Evolutionary conservation across 2,329 filamentous ascomycete genomes (phyloP).

Genomic region (Cladosporium sp.): DNA sequence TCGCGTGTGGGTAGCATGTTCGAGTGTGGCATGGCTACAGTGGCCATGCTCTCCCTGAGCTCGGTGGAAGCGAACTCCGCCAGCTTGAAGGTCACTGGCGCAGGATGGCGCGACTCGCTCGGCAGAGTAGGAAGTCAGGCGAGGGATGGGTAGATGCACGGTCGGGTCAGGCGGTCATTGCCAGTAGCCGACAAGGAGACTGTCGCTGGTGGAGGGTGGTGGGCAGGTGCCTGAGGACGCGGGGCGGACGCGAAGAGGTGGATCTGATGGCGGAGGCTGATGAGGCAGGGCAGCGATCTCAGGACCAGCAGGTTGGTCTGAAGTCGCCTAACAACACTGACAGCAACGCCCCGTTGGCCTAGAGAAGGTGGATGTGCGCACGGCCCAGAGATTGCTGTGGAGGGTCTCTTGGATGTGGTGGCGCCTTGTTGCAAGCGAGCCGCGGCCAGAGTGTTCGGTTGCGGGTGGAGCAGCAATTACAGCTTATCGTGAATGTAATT

Average conservation of each 20-base stretch:
- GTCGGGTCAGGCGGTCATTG: conserved; percentile 14
- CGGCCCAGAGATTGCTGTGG: conserved; percentile 3
- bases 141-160: conserved; percentile 1
- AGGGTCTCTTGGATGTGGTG: neutral
- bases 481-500: neutral
- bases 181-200: neutral
- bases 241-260: neutral
- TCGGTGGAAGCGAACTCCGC: conserved; percentile 4
- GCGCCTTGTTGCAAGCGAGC: neutral
- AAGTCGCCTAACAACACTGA: conserved; percentile 12
- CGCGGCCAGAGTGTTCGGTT: neutral
- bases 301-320: neutral
- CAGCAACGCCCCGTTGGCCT: conserved; percentile 13
- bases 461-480: neutral
- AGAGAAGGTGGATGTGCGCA: conserved; percentile 19
- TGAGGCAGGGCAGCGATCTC: neutral
- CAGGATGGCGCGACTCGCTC: conserved; percentile 5
- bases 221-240: conserved; percentile 7
- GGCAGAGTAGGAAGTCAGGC: neutral
- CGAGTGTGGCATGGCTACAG: conserved; percentile 18
- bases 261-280: neutral
- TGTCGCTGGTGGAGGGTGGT: conserved; percentile 3
- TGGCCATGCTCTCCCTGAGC: conserved; percentile 14
- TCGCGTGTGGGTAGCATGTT: conserved; percentile 26
- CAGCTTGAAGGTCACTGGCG: conserved; percentile 14